Conservation (phyloP, 192 early-diverging fungal species). For the Geranomyces michiganensis region DNA sequence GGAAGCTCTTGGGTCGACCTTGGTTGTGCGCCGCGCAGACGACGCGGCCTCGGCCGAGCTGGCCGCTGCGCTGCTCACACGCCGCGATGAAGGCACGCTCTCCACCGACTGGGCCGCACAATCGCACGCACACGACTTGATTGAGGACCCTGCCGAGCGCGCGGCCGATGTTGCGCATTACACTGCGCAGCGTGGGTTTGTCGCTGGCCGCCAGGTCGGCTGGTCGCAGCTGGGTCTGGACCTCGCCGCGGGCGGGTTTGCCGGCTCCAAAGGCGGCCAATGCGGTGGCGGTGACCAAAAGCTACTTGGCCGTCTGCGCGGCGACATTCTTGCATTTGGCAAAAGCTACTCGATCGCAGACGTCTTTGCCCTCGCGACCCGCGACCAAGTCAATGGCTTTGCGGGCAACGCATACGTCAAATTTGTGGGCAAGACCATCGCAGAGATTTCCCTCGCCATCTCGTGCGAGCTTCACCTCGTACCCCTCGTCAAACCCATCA, state of each 20-base stretch:
- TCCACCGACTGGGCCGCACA: slow-evolving; percentile 9
- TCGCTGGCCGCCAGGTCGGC: not conserved
- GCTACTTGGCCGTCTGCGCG: not conserved
- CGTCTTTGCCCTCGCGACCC: not conserved
- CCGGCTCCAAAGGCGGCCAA: not conserved
- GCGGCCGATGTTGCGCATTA: not conserved
- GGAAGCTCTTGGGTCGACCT: not conserved
- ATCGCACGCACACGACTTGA: slow-evolving; percentile 8
- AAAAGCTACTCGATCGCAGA: not conserved
- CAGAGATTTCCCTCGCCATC: not conserved
- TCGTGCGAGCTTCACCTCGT: not conserved
- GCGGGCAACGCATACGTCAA: not conserved
- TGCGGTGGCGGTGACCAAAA: slow-evolving; percentile 21
- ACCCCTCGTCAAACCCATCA: not conserved
- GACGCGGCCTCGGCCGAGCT: not conserved
- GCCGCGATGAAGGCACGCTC: not conserved
- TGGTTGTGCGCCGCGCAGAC: not conserved
- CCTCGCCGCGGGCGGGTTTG: slow-evolving; percentile 5
- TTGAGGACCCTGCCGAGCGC: not conserved
- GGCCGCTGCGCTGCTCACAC: not conserved
- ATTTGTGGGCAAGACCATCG: slow-evolving; percentile 10
- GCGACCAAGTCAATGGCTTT: not conserved
- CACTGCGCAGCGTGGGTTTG: not conserved
- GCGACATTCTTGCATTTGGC: slow-evolving; percentile 2
- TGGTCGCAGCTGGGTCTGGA: slow-evolving; percentile 8